Conservation (phyloP, 257 asterid genomes). For the Paulownia fortunei region DNA sequence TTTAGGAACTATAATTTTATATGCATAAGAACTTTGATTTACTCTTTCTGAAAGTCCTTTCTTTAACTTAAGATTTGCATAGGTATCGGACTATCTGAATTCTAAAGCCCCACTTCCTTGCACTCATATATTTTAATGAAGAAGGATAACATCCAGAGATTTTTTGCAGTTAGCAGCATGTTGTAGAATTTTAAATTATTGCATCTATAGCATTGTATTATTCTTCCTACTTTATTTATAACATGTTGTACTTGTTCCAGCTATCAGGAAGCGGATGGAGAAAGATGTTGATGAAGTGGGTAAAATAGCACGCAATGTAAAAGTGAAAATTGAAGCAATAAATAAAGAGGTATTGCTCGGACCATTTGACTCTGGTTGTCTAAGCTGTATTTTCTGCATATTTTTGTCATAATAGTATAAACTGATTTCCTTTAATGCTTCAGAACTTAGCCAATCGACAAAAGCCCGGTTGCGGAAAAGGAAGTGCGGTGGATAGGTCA, state of each 20-base stretch:
- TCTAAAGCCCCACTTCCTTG: too few relatives aligned
- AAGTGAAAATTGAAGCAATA: conserved; percentile 68
- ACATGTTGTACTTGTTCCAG: conserved; percentile 44
- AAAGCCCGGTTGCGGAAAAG: conserved; percentile 87
- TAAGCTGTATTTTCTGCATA: background rate
- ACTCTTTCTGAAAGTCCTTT: background rate
- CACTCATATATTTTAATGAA: background rate
- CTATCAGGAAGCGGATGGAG: conserved; percentile 90
- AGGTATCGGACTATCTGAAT: too few relatives aligned
- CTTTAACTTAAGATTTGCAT: background rate
- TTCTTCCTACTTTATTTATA: background rate
- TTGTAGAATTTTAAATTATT: background rate
- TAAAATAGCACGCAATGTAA: conserved; percentile 74
- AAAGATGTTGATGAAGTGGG: conserved; percentile 88
- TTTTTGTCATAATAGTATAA: conserved; percentile 4
- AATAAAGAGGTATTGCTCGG: conserved; percentile 62
- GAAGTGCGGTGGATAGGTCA: conserved; percentile 89
- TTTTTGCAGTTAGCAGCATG: background rate
- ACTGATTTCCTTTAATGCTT: conserved; percentile 21
- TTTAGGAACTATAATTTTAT: background rate
- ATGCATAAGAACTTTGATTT: background rate
- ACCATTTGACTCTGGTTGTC: conserved; percentile 18
- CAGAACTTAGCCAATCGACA: conserved; percentile 82
- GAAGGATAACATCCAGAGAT: background rate
- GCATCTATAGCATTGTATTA: background rate